Conservation (phyloP, 768 basidiomycete genomes). For the Boletus rex-veris region DNA sequence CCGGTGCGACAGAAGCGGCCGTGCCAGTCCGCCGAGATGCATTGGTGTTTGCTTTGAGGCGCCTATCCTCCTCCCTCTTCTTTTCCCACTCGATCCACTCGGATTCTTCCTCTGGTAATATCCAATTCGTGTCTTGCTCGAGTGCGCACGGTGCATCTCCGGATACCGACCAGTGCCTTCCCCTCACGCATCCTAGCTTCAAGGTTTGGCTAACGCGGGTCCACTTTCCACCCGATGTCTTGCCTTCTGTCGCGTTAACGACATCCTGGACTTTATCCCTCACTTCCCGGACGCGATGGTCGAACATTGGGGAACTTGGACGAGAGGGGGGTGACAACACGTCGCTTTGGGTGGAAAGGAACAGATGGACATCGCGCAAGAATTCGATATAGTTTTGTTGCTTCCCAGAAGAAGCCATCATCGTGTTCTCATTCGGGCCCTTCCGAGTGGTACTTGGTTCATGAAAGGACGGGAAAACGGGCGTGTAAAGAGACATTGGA, state of each 20-base stretch:
- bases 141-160: slow-evolving; percentile 19
- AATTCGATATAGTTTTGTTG: slow-evolving; percentile 24
- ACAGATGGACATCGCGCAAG: slow-evolving; percentile 31
- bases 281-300: slow-evolving; percentile 29
- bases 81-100: slow-evolving; percentile 49
- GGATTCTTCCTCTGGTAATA: slow-evolving; percentile 46
- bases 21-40: slow-evolving; percentile 6
- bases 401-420: not conserved
- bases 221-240: slow-evolving; percentile 49
- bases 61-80: slow-evolving; percentile 20
- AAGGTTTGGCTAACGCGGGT: slow-evolving; percentile 38
- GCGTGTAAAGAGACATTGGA: slow-evolving; percentile 34
- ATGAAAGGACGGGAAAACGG: slow-evolving; percentile 28
- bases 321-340: slow-evolving; percentile 35
- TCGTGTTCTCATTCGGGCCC: not conserved
- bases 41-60: slow-evolving; percentile 16
- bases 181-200: slow-evolving; percentile 39
- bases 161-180: slow-evolving; percentile 28
- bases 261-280: slow-evolving; percentile 35
- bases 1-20: not conserved
- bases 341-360: slow-evolving; percentile 32
- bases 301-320: slow-evolving; percentile 31
- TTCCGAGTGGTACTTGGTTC: slow-evolving; percentile 6
- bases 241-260: slow-evolving; percentile 33
- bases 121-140: slow-evolving; percentile 29